Base-by-base conservation (phyloP, 2,329 filamentous ascomycete species). In the Cercospora beticola region DNA sequence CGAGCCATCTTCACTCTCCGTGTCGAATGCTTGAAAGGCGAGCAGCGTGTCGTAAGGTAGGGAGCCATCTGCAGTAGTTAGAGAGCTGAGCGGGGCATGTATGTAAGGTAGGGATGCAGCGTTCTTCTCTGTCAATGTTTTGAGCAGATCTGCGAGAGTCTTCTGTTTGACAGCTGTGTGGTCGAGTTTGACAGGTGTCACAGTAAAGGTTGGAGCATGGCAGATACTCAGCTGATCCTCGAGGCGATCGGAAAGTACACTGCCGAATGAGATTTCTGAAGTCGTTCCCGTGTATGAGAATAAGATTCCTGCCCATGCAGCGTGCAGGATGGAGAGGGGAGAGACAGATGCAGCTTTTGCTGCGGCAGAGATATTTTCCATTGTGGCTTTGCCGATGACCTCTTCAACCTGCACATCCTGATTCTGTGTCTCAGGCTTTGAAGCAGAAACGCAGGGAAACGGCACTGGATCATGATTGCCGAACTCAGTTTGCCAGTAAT, bases 241-340 rank as follows among this genome's bases (percentile, higher is more conserved):
- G 81, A 43, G 78, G 66, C 93, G 86, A 1, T 93, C 92, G 5
- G 93, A 95, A 7, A 90, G 90, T 3, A 96, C 91, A 2, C 88
- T 90, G 0, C 93, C 93, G 46, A 96, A 86, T 0, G 89, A 82
- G 3, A 93, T 81, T 75, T 96, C 91, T 0, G 83, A 77, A 0
- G 81, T 82, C 1, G 66, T 64, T 1, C 66, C 69, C 3, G 66
- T 68, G 43, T 70, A 68, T 5, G 63, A 46, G 16, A 43, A 43
- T 8, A 43, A 43, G 36, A 43, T 43, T 8, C 0, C 36, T 43
- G 36, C 36, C 36, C 36, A 43, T 1, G 36, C 36, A n/a, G 36
- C 36, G 16, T 43, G 36, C 36, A 43, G 7, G 36, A 43, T n/a
- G 16, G 36, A 43, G 36, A 43, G 36, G 16, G 16, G 16, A 43